phyloP scores from a whole-genome alignment of 148 eudicot species.

The Oxyria digyna region DNA sequence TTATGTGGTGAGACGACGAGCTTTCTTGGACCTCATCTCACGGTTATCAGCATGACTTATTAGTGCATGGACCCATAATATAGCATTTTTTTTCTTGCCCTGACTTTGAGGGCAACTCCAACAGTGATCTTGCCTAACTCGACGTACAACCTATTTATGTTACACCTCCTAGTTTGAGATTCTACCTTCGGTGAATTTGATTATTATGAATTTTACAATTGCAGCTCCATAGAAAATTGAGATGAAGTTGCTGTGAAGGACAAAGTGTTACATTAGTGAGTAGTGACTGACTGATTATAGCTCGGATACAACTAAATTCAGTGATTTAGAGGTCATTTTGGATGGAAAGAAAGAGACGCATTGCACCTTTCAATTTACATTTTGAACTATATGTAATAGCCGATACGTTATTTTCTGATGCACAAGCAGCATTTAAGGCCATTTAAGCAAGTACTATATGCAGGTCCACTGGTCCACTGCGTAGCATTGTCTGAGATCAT shows the following conservation, averaged over 20 bases:
- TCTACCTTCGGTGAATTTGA: background rate
- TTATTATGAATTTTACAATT: background rate
- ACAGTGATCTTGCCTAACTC: background rate
- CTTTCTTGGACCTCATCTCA: background rate
- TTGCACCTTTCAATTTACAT: background rate
- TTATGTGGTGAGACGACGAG: slow-evolving; percentile 1
- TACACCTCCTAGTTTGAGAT: background rate
- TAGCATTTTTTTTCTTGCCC: slow-evolving; percentile 1
- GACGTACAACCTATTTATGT: background rate
- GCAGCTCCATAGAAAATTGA: background rate
- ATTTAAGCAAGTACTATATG: background rate
- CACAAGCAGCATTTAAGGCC: background rate
- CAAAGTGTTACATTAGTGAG: background rate
- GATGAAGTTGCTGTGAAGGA: background rate
- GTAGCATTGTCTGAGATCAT: background rate
- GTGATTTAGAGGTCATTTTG: background rate
- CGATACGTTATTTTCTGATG: background rate
- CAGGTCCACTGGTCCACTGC: background rate
- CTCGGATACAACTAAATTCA: background rate
- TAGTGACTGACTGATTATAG: no score
- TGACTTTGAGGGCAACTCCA: background rate
- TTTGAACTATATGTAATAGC: background rate
- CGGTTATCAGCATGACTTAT: background rate
- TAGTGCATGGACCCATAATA: background rate
- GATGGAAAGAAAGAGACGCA: background rate